Base-by-base conservation (phyloP, 352 stramenopile species). In the Phytophthora syringae region DNA sequence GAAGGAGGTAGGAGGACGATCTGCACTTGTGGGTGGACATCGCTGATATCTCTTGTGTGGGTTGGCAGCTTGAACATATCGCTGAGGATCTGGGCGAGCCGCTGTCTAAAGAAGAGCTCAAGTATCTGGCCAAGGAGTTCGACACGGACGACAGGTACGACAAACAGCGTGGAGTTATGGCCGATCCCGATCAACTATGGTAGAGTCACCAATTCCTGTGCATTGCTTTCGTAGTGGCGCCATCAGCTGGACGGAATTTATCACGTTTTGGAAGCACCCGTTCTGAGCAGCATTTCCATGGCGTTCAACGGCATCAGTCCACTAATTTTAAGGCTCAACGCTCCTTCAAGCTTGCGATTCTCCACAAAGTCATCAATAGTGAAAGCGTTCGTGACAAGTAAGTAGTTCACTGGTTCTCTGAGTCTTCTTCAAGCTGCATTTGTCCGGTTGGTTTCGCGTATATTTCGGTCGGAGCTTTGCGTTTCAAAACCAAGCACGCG, bases 201-300 rank as follows among this genome's bases (percentile, higher is more conserved):
- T n/a, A 28, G 30, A 49, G 7, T 3, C 34, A 48, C 12, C 21
- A 34, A n/a, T 25, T 45, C 28, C 3, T 67, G n/a, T 42, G 20
- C 25, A 30, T 56, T n/a, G 54, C n/a, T 60, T 39, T 64, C n/a
- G 11, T 56, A 92, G 83, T 53, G 84, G 84, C 15, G 64, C 71
- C 25, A 90, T 92, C 66, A 79, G 66, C 64, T 92, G 84, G 82
- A 64, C 58, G 47, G 84, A 92, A 68, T 92, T 92, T 76, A 89
- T 92, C 66, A 65, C 81, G 54, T 92, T 78, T 81, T 90, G 84
- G 84, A 90, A 92, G 80, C 62, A 83, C 15, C 78, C 81, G 15
- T 90, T 88, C 68, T 90, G 68, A 52, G 13, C 64, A 36, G 34
- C 40, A 44, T 59, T 7, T 44, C 44, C 20, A 52, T 70, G 40